These are phyloP conservation scores for Ophiognomonia clavigignenti-juglandacearum DNA, from an alignment of 2,329 filamentous ascomycete species.

Conservation along the genomic window DNA sequence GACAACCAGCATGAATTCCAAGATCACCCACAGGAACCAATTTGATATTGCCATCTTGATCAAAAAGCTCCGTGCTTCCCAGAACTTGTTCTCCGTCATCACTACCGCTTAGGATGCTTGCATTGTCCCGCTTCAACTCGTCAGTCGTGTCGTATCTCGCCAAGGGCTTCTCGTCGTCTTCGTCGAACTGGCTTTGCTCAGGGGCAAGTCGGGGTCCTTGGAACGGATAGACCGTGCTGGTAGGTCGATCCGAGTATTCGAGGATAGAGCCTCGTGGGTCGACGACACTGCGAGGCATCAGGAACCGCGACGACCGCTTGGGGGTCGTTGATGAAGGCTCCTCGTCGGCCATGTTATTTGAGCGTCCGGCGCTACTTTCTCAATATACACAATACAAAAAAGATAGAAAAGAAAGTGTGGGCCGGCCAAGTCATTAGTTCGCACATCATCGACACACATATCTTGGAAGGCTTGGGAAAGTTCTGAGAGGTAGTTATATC, in stretches of 20 bases:
- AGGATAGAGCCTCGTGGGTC: neutral
- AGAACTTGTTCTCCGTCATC: neutral
- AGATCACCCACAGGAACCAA: conserved; percentile 16
- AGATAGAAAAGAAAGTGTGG: neutral
- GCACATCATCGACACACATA: neutral
- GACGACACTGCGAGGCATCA: conserved; percentile 2
- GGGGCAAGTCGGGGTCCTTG: neutral
- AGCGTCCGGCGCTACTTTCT: neutral
- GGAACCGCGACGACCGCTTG: neutral
- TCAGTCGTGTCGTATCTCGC: conserved; percentile 1
- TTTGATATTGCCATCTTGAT: conserved; percentile 18
- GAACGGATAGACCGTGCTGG: neutral
- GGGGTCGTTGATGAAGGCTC: neutral
- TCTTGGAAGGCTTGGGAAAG: neutral
- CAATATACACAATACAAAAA: neutral
- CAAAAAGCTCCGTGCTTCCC: conserved; percentile 17
- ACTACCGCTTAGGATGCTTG: neutral
- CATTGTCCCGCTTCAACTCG: neutral
- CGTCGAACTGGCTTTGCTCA: neutral
- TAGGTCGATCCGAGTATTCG: neutral
- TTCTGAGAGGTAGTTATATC: neutral
- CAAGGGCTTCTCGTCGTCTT: conserved; percentile 2
- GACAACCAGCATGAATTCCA: neutral
- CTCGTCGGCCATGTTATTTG: neutral
- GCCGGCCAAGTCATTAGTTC: neutral